Base-by-base conservation (phyloP, 129 eudicot species). In the Artemisia tridentata region DNA sequence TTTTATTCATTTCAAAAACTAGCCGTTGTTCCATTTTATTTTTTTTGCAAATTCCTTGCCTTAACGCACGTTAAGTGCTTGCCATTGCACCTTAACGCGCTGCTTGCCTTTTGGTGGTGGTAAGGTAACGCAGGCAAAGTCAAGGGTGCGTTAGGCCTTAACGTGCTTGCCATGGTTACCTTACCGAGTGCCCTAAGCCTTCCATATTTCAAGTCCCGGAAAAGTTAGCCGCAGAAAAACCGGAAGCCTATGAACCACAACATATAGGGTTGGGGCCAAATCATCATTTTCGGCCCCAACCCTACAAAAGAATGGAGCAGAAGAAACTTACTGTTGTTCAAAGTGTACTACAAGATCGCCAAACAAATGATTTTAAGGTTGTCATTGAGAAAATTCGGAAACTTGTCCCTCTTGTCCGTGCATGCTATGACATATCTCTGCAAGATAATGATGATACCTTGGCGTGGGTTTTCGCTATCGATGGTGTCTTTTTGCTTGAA, bases 261-360 rank as follows among this genome's bases (percentile, higher is more conserved):
- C 80, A 75, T 2, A 19, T 85, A 17, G 84, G 80, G 45, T 7
- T 85, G 10, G 90, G 90, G 0, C 86, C 86, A 1, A 68, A 79
- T 31, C 84, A 82, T 55, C 84, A 76, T 61, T 75, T 70, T 4
- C 75, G 72, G 21, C 71, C 65, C 0, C 70, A 56, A 4, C 67
- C 84, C n/a, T 79, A 72, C 9, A 73, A 71, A 27, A 73, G 63
- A 48, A 80, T 80, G 83, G 85, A 84, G 50, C 70, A 81, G 54
- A 64, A 70, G 57, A 77, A 84, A 21, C 66, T 78, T 52, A 78
- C 65, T 1, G 79, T 81, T 15, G 43, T 51, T 29, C 56, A 60
- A 50, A 16, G 68, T 9, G 27, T 49, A 46, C 47, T 73, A 17
- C 47, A 48, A 7, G 7, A 1, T 27, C 16, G 25, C 3, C 11